Evolutionary conservation across 2,329 filamentous ascomycete genomes (phyloP).

Genomic region (Aspergillus sp.): DNA sequence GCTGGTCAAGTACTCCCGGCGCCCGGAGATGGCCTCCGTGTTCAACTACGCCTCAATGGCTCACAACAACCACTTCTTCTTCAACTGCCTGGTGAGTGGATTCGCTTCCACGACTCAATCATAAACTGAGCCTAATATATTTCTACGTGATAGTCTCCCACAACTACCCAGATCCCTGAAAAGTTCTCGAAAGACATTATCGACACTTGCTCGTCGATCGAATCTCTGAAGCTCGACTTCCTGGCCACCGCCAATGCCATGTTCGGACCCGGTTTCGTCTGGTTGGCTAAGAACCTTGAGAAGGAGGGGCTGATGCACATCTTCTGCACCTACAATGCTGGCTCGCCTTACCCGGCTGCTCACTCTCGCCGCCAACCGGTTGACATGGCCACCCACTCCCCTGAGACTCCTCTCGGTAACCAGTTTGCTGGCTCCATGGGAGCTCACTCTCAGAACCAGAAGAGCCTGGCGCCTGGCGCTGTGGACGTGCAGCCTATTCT

Average conservation of each 20-base stretch:
- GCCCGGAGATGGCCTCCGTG: slow-evolving; percentile 68
- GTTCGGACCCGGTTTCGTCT: slow-evolving; percentile 97
- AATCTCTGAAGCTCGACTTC: slow-evolving; percentile 76
- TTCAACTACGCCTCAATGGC: slow-evolving; percentile 98
- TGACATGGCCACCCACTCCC: slow-evolving; percentile 41
- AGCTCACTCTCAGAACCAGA: slow-evolving; percentile 26
- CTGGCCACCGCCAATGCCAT: slow-evolving; percentile 76
- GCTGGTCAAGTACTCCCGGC: slow-evolving; percentile 69
- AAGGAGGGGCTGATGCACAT: slow-evolving; percentile 55
- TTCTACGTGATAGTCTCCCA: slow-evolving; percentile 30
- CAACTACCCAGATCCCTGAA: slow-evolving; percentile 49
- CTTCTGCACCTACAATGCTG: slow-evolving; percentile 85
- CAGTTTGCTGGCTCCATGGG: slow-evolving; percentile 33
- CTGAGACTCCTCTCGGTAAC: slow-evolving; percentile 28
- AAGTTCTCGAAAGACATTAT: slow-evolving; percentile 57
- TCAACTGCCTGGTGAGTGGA: slow-evolving; percentile 40
- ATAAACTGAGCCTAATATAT: too few relatives aligned
- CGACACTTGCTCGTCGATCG: slow-evolving; percentile 72
- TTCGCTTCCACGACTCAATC: too few relatives aligned
- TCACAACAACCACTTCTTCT: slow-evolving; percentile 71
- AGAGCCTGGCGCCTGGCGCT: slow-evolving; percentile 35
- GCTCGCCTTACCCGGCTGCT: slow-evolving; percentile 78
- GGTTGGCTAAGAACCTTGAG: slow-evolving; percentile 67
- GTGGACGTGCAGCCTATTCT: slow-evolving; percentile 68
- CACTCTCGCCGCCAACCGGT: slow-evolving; percentile 67